phyloP scores from a whole-genome alignment of 352 stramenopile species.

The Phytophthora constricta region DNA sequence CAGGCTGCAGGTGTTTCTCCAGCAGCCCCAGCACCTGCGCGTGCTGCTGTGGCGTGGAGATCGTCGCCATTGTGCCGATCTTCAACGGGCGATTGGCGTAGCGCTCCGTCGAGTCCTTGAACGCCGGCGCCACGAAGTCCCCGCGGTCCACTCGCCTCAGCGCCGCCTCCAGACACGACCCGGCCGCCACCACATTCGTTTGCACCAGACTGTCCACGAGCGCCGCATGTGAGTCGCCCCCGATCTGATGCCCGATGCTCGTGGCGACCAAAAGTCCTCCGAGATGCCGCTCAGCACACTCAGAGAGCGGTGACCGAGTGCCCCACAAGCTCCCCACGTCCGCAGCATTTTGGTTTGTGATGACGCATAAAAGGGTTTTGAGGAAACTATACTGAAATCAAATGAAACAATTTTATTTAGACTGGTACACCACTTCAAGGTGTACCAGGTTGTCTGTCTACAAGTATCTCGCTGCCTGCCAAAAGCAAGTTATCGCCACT shows the following conservation, averaged over 20 bases:
- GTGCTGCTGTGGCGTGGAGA: constrained; percentile 88
- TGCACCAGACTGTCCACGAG: constrained; percentile 84
- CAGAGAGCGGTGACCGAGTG: constrained; percentile 33
- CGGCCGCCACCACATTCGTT: constrained; percentile 64
- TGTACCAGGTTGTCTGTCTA: no score
- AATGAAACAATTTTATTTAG: constrained; percentile 18
- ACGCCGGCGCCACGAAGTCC: constrained; percentile 54
- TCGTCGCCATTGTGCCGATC: constrained; percentile 82
- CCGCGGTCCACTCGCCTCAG: constrained; percentile 72
- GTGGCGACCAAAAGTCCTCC: constrained; percentile 85
- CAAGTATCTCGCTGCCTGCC: no score
- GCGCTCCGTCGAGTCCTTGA: constrained; percentile 35
- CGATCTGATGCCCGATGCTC: constrained; percentile 86
- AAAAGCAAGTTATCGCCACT: no score
- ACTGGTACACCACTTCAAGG: no score
- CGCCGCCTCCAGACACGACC: constrained; percentile 66
- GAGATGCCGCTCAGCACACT: constrained; percentile 79
- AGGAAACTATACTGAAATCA: neutral
- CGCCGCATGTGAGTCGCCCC: constrained; percentile 63
- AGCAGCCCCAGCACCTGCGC: constrained; percentile 78
- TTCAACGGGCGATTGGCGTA: constrained; percentile 83
- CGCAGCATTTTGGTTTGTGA: constrained; percentile 15
- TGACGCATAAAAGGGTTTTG: neutral
- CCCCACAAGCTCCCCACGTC: constrained; percentile 2
- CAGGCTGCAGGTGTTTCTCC: constrained; percentile 67